Percentiles rank a stretch among this genome's conserved stretches.
Evolutionary conservation across 768 basidiomycete species (phyloP).

Genomic region (Lactarius tabidus): DNA sequence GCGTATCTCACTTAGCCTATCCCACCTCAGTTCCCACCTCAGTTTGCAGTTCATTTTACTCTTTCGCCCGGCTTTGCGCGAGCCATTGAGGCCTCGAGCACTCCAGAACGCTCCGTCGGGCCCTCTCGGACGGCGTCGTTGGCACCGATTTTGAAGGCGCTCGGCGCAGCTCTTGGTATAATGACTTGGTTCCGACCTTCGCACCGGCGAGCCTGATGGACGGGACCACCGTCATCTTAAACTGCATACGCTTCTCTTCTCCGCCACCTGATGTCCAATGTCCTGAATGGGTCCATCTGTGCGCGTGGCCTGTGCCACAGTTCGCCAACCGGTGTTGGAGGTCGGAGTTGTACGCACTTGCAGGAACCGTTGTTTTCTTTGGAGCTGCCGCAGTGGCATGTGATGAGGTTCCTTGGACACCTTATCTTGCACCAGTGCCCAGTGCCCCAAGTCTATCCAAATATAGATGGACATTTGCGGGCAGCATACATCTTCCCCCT

Average conservation of each 20-base stretch:
- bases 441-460: slow-evolving; percentile 9
- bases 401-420: slow-evolving; percentile 6
- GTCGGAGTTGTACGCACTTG: not conserved
- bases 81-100: not conserved
- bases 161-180: not conserved
- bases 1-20: not conserved
- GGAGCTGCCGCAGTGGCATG: not conserved
- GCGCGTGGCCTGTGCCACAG: not conserved
- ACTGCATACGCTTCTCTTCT: not conserved
- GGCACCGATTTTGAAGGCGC: not conserved
- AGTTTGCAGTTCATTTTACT: not conserved
- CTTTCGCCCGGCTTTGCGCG: not conserved
- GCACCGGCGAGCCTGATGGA: not conserved
- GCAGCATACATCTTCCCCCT: not conserved
- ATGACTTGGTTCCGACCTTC: not conserved
- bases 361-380: not conserved
- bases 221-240: not conserved
- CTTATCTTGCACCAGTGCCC: slow-evolving; percentile 1
- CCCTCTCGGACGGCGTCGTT: not conserved
- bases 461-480: not conserved
- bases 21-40: not conserved
- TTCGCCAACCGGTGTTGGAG: not conserved
- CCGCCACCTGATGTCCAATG: not conserved
- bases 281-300: not conserved
- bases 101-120: not conserved